These are phyloP conservation scores for Tetrahymena malaccensis DNA, from an alignment of 73 alveolate species.

Conservation along the genomic window DNA sequence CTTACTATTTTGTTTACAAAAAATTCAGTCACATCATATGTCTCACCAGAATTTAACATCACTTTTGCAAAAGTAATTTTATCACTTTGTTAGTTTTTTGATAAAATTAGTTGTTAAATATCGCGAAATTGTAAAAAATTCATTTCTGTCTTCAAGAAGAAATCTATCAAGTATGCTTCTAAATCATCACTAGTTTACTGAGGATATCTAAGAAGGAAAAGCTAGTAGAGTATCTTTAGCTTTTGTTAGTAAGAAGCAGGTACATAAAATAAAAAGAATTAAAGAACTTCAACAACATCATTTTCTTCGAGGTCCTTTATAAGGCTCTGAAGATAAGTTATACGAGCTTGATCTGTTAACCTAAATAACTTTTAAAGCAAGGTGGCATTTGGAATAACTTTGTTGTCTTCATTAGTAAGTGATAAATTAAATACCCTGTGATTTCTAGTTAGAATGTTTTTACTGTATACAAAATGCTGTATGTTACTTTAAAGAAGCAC, in stretches of 20 bases:
- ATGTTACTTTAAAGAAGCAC: background rate
- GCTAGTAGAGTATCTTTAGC: background rate
- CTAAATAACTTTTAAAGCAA: background rate
- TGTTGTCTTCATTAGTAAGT: background rate
- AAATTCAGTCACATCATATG: background rate
- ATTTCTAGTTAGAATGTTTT: background rate
- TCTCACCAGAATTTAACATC: background rate
- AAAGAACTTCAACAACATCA: background rate
- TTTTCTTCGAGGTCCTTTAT: background rate
- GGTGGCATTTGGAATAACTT: background rate
- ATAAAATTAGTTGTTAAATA: background rate
- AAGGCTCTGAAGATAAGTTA: background rate
- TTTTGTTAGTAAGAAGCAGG: background rate
- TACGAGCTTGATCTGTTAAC: background rate
- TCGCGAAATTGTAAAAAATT: background rate
- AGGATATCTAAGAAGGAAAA: background rate
- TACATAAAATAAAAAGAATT: background rate
- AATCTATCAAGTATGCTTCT: background rate
- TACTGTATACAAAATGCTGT: background rate
- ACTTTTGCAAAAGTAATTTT: background rate
- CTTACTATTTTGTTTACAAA: background rate
- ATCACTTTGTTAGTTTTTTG: background rate
- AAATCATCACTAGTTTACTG: background rate
- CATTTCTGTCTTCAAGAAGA: background rate
- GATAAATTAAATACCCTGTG: background rate